A percentile compares a stretch with the other conserved stretches of the same genome.
phyloP scores from a whole-genome alignment of 805 yeast genomes.

The Saccharomycopsis guyanensis region DNA sequence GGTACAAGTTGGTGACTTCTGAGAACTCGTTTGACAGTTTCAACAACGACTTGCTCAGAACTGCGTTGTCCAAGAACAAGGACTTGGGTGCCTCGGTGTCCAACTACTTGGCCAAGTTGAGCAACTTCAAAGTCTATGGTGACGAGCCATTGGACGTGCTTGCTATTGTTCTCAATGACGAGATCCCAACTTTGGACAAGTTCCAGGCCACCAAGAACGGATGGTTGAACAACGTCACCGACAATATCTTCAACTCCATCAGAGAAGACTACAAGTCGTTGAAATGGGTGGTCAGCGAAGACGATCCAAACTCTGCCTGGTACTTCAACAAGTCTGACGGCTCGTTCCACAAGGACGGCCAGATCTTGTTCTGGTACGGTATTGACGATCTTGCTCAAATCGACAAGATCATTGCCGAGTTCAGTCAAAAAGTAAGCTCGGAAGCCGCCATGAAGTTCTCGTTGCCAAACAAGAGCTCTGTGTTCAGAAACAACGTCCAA shows the following conservation, averaged over 20 bases:
- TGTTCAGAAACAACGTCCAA: constrained; percentile 30
- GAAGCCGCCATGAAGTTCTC: constrained; percentile 4
- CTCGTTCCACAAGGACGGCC: constrained; percentile 81
- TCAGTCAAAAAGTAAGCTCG: constrained; percentile 30
- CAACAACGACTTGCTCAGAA: constrained; percentile 62
- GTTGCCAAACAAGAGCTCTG: not conserved
- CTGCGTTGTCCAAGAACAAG: constrained; percentile 69
- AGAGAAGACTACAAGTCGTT: constrained; percentile 63
- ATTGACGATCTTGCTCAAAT: constrained; percentile 55
- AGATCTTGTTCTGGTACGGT: constrained; percentile 93
- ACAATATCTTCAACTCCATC: constrained; percentile 81
- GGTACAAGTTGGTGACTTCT: constrained; percentile 69
- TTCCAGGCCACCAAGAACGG: constrained; percentile 84
- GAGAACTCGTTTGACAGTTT: constrained; percentile 66
- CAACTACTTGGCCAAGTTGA: constrained; percentile 68
- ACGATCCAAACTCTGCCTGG: constrained; percentile 87
- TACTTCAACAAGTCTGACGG: constrained; percentile 91
- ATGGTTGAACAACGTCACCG: constrained; percentile 97
- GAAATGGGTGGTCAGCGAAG: constrained; percentile 87
- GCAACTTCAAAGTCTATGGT: constrained; percentile 61
- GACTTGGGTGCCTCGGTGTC: constrained; percentile 72
- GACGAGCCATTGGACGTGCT: constrained; percentile 95
- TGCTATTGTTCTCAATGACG: constrained; percentile 62
- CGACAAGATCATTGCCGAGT: constrained; percentile 53
- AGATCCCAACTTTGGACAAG: constrained; percentile 69